phyloP scores from a whole-genome alignment of 1,284 basidiomycete genomes.

The Peniophora sp. region DNA sequence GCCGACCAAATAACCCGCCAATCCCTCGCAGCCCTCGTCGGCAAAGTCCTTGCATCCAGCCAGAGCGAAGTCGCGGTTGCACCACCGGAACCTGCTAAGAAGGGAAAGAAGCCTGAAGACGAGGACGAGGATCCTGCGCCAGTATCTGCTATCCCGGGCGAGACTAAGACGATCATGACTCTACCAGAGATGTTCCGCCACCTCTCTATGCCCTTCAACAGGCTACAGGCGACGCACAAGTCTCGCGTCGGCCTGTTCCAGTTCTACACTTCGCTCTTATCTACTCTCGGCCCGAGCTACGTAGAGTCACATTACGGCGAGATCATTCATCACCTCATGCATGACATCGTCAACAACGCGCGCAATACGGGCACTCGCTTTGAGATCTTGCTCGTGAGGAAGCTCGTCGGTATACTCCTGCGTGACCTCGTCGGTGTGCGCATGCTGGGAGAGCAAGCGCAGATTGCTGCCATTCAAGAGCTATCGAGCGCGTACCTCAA shows the following conservation, averaged over 20 bases:
- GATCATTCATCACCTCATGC: conserved; percentile 74
- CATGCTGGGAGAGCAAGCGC: conserved; percentile 88
- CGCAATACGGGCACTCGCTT: conserved; percentile 54
- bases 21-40: conserved; percentile 72
- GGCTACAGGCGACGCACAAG: conserved; percentile 58
- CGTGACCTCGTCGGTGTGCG: conserved; percentile 83
- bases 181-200: conserved; percentile 77
- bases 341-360: conserved; percentile 61
- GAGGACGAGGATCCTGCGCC: conserved; percentile 52
- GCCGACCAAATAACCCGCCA: conserved; percentile 83
- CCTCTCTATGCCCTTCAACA: conserved; percentile 78
- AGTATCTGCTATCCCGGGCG: conserved; percentile 42
- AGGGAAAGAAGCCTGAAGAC: conserved; percentile 49
- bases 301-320: conserved; percentile 80
- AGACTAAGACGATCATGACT: conserved; percentile 67
- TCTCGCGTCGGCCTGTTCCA: conserved; percentile 83
- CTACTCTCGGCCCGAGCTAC: conserved; percentile 69
- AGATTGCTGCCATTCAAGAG: conserved; percentile 87
- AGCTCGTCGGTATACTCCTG: conserved; percentile 70
- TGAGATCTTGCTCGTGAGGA: conserved; percentile 69
- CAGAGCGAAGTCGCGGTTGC: conserved; percentile 64
- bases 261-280: conserved; percentile 78
- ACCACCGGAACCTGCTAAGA: conserved; percentile 44
- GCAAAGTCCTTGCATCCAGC: conserved; percentile 79
- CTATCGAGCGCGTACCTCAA: conserved; percentile 77